phyloP scores from a whole-genome alignment of 163 green algal genomes.

The Volvox carteri region DNA sequence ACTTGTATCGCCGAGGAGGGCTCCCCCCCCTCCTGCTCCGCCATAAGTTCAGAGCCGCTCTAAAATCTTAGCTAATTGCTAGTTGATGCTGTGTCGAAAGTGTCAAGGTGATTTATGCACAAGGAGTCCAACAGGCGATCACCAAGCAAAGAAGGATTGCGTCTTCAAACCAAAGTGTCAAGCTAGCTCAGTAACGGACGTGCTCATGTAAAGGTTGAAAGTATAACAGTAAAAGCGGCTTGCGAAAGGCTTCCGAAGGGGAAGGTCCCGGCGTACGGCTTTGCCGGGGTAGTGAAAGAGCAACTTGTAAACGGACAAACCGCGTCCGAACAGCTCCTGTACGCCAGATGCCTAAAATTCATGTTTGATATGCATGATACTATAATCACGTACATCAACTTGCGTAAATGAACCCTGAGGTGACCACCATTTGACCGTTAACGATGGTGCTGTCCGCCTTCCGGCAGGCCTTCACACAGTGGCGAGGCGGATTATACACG shows the following conservation, averaged over 20 bases:
- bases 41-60: constrained; percentile 5
- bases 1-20: constrained; percentile 57
- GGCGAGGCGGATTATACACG: no score
- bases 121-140: constrained; percentile 35
- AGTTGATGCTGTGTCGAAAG: no score
- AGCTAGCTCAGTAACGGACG: neutral
- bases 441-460: neutral
- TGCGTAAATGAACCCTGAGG: neutral
- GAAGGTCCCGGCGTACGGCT: neutral
- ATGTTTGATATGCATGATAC: neutral
- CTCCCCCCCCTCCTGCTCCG: constrained; percentile 40
- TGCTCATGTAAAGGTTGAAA: neutral
- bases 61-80: constrained; percentile 3
- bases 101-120: neutral
- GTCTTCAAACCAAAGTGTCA: neutral
- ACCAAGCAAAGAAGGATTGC: neutral
- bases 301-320: neutral
- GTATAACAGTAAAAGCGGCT: neutral
- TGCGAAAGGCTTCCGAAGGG: neutral
- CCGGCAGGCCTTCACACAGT: neutral
- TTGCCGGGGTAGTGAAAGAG: constrained; percentile 1
- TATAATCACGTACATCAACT: neutral
- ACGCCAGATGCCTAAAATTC: neutral
- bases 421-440: neutral
- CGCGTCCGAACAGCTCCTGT: neutral